These are phyloP conservation scores for Beta macrorhiza DNA, from an alignment of 179 eudicot genomes.

Conservation along the genomic window DNA sequence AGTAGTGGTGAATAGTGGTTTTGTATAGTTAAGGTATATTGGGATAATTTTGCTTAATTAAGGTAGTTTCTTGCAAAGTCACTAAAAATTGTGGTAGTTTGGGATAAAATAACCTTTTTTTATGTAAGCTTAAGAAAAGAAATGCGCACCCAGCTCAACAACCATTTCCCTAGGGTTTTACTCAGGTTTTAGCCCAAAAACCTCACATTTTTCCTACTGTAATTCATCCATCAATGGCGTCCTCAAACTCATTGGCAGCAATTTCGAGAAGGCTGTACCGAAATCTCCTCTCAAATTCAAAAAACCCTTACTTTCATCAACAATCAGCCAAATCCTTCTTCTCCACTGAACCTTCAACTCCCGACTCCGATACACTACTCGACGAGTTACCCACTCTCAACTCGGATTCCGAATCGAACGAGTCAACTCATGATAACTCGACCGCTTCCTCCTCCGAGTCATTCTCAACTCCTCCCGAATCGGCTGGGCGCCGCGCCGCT, in stretches of 20 bases:
- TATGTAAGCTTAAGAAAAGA: no score
- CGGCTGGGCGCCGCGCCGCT: conserved; percentile 5
- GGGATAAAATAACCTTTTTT: no score
- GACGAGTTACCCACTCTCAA: conserved; percentile 18
- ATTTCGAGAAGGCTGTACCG: conserved; percentile 42
- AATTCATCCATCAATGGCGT: conserved; percentile 20
- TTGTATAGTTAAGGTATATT: no score
- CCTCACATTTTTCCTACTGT: background rate
- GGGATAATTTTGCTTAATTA: no score
- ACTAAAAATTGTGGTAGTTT: no score
- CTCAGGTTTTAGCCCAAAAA: conserved; percentile 10
- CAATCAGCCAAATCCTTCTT: conserved; percentile 19
- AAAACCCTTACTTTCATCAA: conserved; percentile 10
- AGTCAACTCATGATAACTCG: conserved; percentile 19
- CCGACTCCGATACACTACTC: conserved; percentile 18
- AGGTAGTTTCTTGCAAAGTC: no score
- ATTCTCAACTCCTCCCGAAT: conserved; percentile 24
- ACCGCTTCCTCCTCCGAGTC: background rate
- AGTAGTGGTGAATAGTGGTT: no score
- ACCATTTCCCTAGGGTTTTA: conserved; percentile 18
- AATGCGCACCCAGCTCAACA: background rate
- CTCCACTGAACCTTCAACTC: conserved; percentile 31
- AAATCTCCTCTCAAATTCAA: conserved; percentile 26
- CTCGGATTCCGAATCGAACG: conserved; percentile 22
- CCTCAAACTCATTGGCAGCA: conserved; percentile 42